Evolutionary conservation across 768 basidiomycete species (phyloP), one percentile per base, ranked within the genome.

Genomic region (Leccinum disarticulatum): DNA sequence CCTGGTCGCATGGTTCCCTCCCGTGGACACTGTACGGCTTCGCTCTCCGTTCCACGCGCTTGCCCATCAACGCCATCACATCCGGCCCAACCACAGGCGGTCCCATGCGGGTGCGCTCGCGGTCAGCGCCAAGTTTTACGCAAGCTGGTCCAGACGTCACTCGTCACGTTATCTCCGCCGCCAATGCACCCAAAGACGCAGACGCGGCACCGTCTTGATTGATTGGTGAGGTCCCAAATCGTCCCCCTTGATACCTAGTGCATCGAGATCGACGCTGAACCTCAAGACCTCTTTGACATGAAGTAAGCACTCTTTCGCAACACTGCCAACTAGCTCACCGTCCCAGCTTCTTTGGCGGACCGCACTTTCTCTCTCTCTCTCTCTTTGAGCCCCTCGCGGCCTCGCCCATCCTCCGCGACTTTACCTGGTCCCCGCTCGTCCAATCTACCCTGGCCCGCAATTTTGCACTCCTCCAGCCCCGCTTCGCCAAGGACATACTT

Each of bases 11-110:
- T 52, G 61, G 74, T 0, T 80, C 84, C 3, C 69, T 83, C 31
- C 80, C 80, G 4, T 86, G 82, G 68, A 81, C 83, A 2, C 55
- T 85, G 1, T 83, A 85, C 60, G 82, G 81, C 61, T 79, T 82
- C 56, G 75, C 80, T 0, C 73, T 86, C 55, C 78, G 84, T 22
- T 79, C 82, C 4, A 74, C 79, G 1, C 74, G 76, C 4, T 76
- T 86, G 50, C 87, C 87, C 0, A 66, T 87, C 43, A 84, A 85
- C 50, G 83, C 86, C 1, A 83, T 86, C 61, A 74, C 87, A 19
- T 75, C 80, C 0, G 85, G 86, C 1, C 83, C 84, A 5, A 75
- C 81, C 1, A 81, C 83, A 4, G 85, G 85, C 1, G 82, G 78
- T 0, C 72, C 76, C 28, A 73, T 74, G 61, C 55, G 6, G 36